Percentiles rank a stretch among this genome's conserved stretches.
phyloP scores from a whole-genome alignment of 148 eudicot genomes.

The Rhododendron mucronatum region DNA sequence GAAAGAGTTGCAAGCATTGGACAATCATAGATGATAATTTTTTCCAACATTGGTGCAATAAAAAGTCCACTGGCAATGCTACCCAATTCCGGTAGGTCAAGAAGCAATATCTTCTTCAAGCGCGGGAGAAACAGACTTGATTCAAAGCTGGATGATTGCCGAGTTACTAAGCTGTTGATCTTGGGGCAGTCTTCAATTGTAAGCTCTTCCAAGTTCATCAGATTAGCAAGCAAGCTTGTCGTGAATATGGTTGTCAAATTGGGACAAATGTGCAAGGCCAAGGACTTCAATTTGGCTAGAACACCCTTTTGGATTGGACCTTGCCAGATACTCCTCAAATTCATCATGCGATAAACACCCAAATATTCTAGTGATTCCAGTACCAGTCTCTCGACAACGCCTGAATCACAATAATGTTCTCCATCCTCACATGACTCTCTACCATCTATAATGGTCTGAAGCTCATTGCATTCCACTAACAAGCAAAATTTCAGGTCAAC shows the following conservation, averaged over 20 bases:
- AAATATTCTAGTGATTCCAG: not conserved
- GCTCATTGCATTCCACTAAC: not conserved
- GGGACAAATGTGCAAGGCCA: conserved; percentile 12
- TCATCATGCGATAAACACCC: not conserved
- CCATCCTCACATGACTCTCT: not conserved
- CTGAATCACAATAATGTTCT: not conserved
- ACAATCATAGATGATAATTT: not conserved
- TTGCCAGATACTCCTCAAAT: not conserved
- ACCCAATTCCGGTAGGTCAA: conserved; percentile 11
- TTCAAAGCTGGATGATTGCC: not conserved
- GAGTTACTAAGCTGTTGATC: not conserved
- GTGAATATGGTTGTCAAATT: conserved; percentile 17
- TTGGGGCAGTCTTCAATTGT: conserved; percentile 19
- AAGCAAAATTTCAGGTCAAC: not conserved
- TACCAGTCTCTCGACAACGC: not conserved
- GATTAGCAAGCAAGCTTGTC: not conserved
- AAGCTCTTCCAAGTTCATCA: conserved; percentile 8
- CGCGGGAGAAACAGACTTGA: not conserved
- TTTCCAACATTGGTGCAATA: conserved; percentile 11
- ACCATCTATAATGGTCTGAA: conserved; percentile 2
- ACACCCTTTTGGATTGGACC: not conserved
- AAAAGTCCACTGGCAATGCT: conserved; percentile 3
- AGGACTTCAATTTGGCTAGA: conserved; percentile 2
- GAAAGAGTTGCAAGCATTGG: conserved; percentile 7
- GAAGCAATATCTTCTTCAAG: conserved; percentile 15